A percentile compares a stretch with the other conserved stretches of the same genome.
These are phyloP conservation scores for Penicillium bovifimosum DNA, from an alignment of 495 filamentous ascomycete species.

Conservation along the genomic window DNA sequence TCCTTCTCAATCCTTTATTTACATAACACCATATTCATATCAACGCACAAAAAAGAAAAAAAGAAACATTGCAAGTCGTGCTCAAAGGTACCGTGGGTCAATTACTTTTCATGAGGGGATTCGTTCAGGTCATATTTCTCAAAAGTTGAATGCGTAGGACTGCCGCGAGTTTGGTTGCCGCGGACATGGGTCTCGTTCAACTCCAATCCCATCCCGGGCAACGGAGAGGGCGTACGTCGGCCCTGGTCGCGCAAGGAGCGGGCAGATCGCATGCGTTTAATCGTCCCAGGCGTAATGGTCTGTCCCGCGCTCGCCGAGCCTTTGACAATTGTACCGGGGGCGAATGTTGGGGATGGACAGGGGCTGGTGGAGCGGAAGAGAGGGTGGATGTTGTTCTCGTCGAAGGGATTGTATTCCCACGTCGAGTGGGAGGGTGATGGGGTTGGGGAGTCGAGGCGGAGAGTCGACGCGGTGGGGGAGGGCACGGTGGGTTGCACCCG, in stretches of 20 bases:
- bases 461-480: constrained; percentile 18
- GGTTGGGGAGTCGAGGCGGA: constrained; percentile 16
- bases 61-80: constrained; percentile 5
- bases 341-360: constrained; percentile 59
- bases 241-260: constrained; percentile 45
- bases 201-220: constrained; percentile 9
- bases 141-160: constrained; percentile 21
- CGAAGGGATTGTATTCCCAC: constrained; percentile 19
- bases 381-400: constrained; percentile 77
- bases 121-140: constrained; percentile 30
- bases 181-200: neutral
- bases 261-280: constrained; percentile 63
- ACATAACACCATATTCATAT: neutral
- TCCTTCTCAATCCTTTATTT: neutral
- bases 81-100: neutral
- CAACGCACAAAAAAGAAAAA: neutral
- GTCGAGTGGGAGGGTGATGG: constrained; percentile 4
- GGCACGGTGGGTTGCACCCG: constrained; percentile 15
- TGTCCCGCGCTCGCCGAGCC: constrained; percentile 67
- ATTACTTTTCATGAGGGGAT: constrained; percentile 26
- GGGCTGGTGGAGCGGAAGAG: constrained; percentile 75
- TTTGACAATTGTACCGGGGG: constrained; percentile 63
- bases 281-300: constrained; percentile 53
- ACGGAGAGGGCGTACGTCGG: constrained; percentile 21
- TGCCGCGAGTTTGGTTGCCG: constrained; percentile 12